Base-by-base conservation (phyloP, 495 filamentous ascomycete species). In the Penicillium waksmanii region DNA sequence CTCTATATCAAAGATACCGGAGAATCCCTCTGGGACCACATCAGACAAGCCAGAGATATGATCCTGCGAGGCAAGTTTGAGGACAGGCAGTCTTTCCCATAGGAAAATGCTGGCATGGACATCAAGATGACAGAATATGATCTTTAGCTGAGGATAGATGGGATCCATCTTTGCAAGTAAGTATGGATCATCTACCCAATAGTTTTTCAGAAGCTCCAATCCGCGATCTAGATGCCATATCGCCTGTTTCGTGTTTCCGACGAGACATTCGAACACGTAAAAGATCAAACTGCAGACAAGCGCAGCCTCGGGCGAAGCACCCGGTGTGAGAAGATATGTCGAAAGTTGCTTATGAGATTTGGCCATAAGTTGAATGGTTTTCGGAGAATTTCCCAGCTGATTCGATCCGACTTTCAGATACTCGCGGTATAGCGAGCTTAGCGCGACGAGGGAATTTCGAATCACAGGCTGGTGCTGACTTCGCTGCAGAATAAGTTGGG, bases 361-460 rank as follows among this genome's bases (percentile, higher is more conserved):
- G 10, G 60, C 53, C 36, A 68, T 68, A 2, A 61, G 54, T 43
- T 63, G 43, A 13, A 69, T 55, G 18, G 27, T 47, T 21, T 51
- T 23, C 1, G 50, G 55, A 11, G 57, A 60, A 17, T 33, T n/a
- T 5, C 31, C 17, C 17, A 55, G 38, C 6, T 34, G 10, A 10
- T 18, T 11, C 7, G 53, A 55, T 43, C 36, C 53, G 18, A 43
- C n/a, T 33, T 25, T n/a, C 12, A 33, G 2, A 18, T 55, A 55
- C 9, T 55, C 53, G 23, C 53, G 53, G 35, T 55, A 46, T n/a
- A 69, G 53, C 3, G 62, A 58, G 10, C 69, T 76, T 9, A 81
- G 66, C 0, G 77, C 71, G 51, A 77, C 70, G 2, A 79, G 64
- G 18, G 76, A 74, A 66, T 77, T 75, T 12, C 75, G 72, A 25